These are phyloP conservation scores for Exophiala dermatitidis DNA, from an alignment of 2,329 filamentous ascomycete species.

Conservation along the genomic window DNA sequence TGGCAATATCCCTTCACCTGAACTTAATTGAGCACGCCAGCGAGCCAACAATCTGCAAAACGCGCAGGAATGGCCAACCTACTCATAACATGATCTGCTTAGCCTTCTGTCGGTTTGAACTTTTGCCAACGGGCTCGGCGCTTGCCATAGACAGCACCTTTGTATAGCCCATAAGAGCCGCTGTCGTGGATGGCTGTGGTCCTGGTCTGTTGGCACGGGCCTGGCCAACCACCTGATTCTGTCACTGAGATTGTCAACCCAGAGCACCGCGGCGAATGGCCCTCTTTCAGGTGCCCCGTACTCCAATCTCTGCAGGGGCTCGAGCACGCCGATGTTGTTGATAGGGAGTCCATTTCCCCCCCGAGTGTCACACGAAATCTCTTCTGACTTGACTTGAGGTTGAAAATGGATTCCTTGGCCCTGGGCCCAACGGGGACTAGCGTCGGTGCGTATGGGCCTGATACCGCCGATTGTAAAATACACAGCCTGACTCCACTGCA, in stretches of 20 bases:
- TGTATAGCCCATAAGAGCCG: not conserved
- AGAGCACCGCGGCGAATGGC: not conserved
- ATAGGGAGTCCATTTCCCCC: not conserved
- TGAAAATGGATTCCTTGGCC: not conserved
- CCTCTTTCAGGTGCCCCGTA: not conserved
- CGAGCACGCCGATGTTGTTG: slow-evolving; percentile 1
- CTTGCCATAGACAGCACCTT: not conserved
- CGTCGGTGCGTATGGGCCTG: not conserved
- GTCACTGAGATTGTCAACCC: slow-evolving; percentile 1
- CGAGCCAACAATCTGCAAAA: not conserved
- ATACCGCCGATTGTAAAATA: not conserved
- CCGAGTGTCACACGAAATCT: not conserved
- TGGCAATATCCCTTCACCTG: not conserved
- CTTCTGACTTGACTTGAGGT: not conserved
- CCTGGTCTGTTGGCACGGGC: slow-evolving; percentile 5
- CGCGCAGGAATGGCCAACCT: not conserved
- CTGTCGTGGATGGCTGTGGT: slow-evolving; percentile 1
- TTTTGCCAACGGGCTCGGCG: not conserved
- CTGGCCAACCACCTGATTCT: slow-evolving; percentile 8
- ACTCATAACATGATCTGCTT: not conserved
- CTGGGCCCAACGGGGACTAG: not conserved
- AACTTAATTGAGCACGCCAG: not conserved
- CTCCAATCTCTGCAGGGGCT: not conserved
- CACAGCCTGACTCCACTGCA: not conserved
- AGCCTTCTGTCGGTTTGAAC: not conserved